Conservation (phyloP, 768 basidiomycete genomes). For the Erythrobasidium yunnanense region DNA sequence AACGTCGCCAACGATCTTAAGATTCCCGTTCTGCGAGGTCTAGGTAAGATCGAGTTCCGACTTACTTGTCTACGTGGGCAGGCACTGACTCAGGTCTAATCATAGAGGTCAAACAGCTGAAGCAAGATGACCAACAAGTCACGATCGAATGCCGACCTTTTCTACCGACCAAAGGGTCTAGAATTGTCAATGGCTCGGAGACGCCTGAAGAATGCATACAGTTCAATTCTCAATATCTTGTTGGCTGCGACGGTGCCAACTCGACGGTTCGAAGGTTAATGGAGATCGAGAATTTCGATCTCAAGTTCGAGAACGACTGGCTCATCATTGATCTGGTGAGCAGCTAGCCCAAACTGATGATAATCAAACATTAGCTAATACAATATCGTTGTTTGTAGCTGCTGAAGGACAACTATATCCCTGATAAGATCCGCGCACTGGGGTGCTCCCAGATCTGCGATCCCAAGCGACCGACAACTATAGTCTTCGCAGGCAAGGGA, state of each 20-base stretch:
- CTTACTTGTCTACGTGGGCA: too few relatives aligned
- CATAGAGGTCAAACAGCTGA: too few relatives aligned
- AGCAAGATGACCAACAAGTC: too few relatives aligned
- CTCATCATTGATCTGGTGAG: neutral
- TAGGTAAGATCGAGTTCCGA: too few relatives aligned
- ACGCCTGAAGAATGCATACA: neutral
- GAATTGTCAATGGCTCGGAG: neutral
- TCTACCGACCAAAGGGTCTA: neutral
- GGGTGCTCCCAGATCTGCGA: neutral
- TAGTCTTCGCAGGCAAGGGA: neutral
- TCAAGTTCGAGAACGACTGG: neutral
- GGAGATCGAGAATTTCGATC: neutral
- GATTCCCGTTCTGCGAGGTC: too few relatives aligned
- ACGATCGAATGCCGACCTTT: neutral
- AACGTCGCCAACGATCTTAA: too few relatives aligned
- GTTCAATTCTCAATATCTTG: neutral
- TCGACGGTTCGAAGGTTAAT: neutral
- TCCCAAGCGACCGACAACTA: neutral
- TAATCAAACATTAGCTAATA: too few relatives aligned
- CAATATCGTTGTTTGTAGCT: too few relatives aligned
- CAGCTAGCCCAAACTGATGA: too few relatives aligned
- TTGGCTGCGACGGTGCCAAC: neutral
- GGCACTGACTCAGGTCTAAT: too few relatives aligned
- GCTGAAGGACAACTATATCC: neutral
- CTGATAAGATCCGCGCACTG: neutral